Evolutionary conservation across 2,329 filamentous ascomycete genomes (phyloP), one percentile per base, ranked within the genome.

Genomic region (Aspergillus candidus): DNA sequence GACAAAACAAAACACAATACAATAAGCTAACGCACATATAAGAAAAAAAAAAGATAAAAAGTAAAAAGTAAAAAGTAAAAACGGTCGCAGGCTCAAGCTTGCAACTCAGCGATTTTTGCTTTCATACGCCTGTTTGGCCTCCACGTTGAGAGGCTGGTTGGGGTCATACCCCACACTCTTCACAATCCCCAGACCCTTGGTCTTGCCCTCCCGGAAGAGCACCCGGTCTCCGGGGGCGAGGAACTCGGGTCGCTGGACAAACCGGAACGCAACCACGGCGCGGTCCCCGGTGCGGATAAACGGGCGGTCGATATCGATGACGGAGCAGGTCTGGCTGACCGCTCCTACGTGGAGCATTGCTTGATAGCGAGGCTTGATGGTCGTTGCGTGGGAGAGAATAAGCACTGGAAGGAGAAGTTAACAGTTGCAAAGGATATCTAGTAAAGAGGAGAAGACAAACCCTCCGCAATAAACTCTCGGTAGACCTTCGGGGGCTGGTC

Each of bases 301-400:
- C 18, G 86, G 86, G n/a, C 91, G 83, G 63, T 98, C 93, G 53
- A 98, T 93, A 60, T 96, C 93, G 59, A 98, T 94, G 61, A 98
- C 96, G 10, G 89, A 83, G 61, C 93, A 98, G 0, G 93, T 98
- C 70, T 98, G 93, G 33, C 86, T 88, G 35, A 98, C 86, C 0
- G 93, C 87, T 0, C 93, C 93, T 4, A 98, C 90, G 58, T 98
- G 93, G 15, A 98, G 77, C 90, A 97, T 98, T 1, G 93, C 93
- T 71, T 98, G 93, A 55, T 98, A 98, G 58, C 89, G 91, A 0
- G 83, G 88, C 67, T 94, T 93, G 67, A 98, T 98, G 35, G 93
- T 98, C 0, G 93, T 98, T 0, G 91, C 89, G 60, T 98, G 93
- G 4, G 87, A 94, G 6, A 98, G 76, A 54, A 98, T 97, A 15